Base-by-base conservation (phyloP, 225 moss, liverwort and hornwort species). In the Bryoerythrophyllum caledonicum region DNA sequence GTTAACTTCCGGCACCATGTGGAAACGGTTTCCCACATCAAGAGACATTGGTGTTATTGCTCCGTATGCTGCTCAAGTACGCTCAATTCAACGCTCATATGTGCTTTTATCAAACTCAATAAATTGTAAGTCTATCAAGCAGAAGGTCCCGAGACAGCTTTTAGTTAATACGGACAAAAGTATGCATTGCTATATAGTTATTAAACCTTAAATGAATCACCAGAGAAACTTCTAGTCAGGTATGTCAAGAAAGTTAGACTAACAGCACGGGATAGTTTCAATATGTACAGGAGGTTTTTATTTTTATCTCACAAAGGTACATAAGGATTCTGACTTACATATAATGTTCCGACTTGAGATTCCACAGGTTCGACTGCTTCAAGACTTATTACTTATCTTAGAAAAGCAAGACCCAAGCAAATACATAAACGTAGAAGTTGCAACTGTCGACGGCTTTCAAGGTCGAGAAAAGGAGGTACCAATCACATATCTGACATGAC, bases 401-500 rank as follows among this genome's bases (percentile, higher is more conserved):
- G 91, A 90, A 76, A 79, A 79, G 66, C 86, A 71, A 80, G 82
- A 87, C 21, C 81, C 81, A 56, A 78, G 75, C 21, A 90, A 76
- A 58, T 87, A 78, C 74, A 49, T 86, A 35, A 89, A 87, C 62
- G 70, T 96, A 63, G 96, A 96, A 83, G 78, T 96, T 75, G 90
- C 90, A 73, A 96, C 93, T 38, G 92, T 96, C 23, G 96, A 96
- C 74, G 96, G 96, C 56, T 96, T 96, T 78, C 96, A 96, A 83
- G 96, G 96, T 67, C 86, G 93, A 61, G 96, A 96, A 66, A 96
- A 96, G 70, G 93, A 92, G 90, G 93, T 94, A 65, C 38, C n/a
- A n/a, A n/a, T n/a, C n/a, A n/a, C n/a, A n/a, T n/a, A n/a, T n/a
- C 55, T 44, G 71, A 54, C 35, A 8, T 6, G 37, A 21, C 28